A percentile compares a stretch with the other conserved stretches of the same genome.
These are phyloP conservation scores for Asterella californica DNA, from an alignment of 225 moss, liverwort and hornwort genomes.

Conservation along the genomic window DNA sequence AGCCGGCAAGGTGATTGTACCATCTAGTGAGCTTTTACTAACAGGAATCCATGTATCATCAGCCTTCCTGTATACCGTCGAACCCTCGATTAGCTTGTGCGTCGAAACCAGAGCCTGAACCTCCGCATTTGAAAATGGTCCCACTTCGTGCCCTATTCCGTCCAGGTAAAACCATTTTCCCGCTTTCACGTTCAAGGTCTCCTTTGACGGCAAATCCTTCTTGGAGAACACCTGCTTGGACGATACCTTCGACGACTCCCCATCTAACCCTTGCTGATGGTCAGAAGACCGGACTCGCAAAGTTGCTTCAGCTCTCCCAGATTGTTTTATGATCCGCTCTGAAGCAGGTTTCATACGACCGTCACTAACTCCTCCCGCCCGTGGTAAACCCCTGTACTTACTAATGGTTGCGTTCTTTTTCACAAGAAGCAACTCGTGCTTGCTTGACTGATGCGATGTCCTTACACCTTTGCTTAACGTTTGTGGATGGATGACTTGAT, in stretches of 20 bases:
- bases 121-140: conserved; percentile 54
- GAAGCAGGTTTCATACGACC: conserved; percentile 9
- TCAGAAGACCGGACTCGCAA: conserved; percentile 20
- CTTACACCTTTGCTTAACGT: conserved; percentile 8
- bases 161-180: conserved; percentile 71
- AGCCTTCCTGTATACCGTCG: conserved; percentile 64
- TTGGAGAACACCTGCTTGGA: conserved; percentile 29
- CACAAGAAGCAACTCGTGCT: conserved; percentile 11
- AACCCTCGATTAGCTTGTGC: conserved; percentile 50
- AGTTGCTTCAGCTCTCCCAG: conserved; percentile 18
- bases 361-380: conserved; percentile 10
- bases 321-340: conserved; percentile 7
- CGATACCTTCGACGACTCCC: conserved; percentile 16
- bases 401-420: conserved; percentile 16
- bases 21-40: neutral
- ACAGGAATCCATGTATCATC: conserved; percentile 74
- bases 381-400: conserved; percentile 21
- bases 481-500: conserved; percentile 20
- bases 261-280: conserved; percentile 6
- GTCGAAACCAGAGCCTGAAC: conserved; percentile 43
- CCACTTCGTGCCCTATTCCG: conserved; percentile 67
- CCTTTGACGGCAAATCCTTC: conserved; percentile 42
- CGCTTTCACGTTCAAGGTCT: conserved; percentile 55
- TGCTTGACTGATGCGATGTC: conserved; percentile 3
- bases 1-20: neutral